Evolutionary conservation across 2,329 filamentous ascomycete genomes (phyloP).

Genomic region (Penicillium glabrum): DNA sequence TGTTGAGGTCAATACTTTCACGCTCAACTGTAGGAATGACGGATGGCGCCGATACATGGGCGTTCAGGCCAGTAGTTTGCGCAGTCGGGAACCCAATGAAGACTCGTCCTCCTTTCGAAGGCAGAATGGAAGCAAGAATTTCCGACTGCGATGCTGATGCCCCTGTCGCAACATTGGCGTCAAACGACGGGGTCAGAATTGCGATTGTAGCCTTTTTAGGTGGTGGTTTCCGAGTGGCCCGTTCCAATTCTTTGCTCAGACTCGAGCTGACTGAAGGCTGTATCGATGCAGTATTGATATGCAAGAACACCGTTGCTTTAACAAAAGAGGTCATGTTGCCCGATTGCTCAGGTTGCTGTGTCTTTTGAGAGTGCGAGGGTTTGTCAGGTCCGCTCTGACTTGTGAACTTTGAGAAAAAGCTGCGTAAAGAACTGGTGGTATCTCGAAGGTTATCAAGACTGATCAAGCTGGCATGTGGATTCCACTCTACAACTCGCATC

Average conservation of each 20-base stretch:
- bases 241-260: conserved; percentile 83
- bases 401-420: conserved; percentile 79
- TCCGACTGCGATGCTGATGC: conserved; percentile 55
- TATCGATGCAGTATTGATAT: conserved; percentile 81
- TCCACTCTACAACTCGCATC: conserved; percentile 87
- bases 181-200: conserved; percentile 87
- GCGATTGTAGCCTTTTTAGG: conserved; percentile 84
- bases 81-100: conserved; percentile 98
- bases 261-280: conserved; percentile 70
- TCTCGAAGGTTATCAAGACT: conserved; percentile 41
- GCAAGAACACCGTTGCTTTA: conserved; percentile 80
- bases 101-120: conserved; percentile 83
- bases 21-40: conserved; percentile 96
- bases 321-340: conserved; percentile 72
- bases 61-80: conserved; percentile 90
- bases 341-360: conserved; percentile 60
- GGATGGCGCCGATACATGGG: conserved; percentile 93
- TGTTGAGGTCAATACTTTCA: conserved; percentile 95
- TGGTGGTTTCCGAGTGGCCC: conserved; percentile 95
- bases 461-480: conserved; percentile 53
- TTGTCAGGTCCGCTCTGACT: conserved; percentile 52
- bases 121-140: conserved; percentile 86
- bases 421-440: conserved; percentile 64
- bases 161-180: conserved; percentile 70
- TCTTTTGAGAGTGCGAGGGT: conserved; percentile 47